These are phyloP conservation scores for Calonectria hawksworthii DNA, from an alignment of 2,329 filamentous ascomycete species.

Conservation along the genomic window DNA sequence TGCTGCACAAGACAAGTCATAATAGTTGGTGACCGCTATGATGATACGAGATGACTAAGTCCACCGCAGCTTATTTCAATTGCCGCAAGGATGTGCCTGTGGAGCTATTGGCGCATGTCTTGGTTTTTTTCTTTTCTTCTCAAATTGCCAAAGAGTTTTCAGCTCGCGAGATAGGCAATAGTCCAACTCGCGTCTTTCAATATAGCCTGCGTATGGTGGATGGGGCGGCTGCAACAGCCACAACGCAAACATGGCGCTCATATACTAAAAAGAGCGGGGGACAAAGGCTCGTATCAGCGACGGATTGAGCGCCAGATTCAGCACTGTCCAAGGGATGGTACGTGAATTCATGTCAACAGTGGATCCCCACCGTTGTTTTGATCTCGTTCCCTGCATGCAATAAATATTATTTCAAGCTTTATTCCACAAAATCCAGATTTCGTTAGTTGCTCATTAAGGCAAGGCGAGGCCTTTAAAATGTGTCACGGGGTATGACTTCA, in stretches of 20 bases:
- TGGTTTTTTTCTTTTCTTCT: background rate
- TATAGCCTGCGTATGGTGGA: background rate
- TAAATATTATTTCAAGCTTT: background rate
- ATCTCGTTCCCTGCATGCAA: background rate
- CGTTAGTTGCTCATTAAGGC: background rate
- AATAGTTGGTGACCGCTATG: background rate
- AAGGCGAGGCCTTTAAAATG: background rate
- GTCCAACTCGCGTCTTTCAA: background rate
- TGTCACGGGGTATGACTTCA: conserved; percentile 16
- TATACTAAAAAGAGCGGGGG: background rate
- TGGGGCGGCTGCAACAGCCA: conserved; percentile 1
- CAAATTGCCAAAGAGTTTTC: background rate
- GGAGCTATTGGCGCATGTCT: background rate
- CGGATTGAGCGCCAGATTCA: background rate
- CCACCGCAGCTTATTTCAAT: background rate
- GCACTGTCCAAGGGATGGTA: background rate
- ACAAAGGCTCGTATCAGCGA: background rate
- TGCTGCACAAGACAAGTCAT: background rate
- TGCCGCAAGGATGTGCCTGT: background rate
- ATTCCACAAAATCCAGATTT: background rate
- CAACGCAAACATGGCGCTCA: conserved; percentile 5
- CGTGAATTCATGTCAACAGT: background rate
- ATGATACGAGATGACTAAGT: background rate
- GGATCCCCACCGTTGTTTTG: background rate
- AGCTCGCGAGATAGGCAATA: background rate